Evolutionary conservation across 2,329 filamentous ascomycete species (phyloP).

Genomic region (Botryosphaeria agaves): DNA sequence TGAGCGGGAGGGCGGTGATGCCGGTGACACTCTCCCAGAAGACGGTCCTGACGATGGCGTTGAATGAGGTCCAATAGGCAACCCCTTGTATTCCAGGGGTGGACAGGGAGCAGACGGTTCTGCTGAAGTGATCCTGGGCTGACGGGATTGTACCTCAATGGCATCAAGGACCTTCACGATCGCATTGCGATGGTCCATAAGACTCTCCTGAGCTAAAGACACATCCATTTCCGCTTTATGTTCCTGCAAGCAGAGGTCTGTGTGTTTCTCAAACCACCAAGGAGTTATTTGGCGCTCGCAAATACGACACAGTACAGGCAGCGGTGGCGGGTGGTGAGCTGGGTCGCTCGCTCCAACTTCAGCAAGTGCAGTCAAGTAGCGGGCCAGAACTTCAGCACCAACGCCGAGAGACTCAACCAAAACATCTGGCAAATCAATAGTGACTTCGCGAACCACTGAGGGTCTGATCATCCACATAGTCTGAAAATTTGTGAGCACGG

Average conservation of each 20-base stretch:
- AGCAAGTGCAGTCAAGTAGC: conserved; percentile 77
- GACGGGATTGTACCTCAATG: conserved; percentile 60
- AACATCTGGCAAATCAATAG: conserved; percentile 78
- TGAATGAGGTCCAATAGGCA: conserved; percentile 64
- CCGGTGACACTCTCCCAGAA: conserved; percentile 52
- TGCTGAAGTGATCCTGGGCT: conserved; percentile 34
- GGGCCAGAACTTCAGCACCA: conserved; percentile 84
- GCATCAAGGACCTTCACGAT: conserved; percentile 94
- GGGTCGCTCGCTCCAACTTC: conserved; percentile 65
- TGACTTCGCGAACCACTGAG: conserved; percentile 78
- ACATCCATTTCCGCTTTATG: conserved; percentile 96
- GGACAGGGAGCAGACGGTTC: conserved; percentile 29
- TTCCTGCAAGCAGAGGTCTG: conserved; percentile 87
- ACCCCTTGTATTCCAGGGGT: conserved; percentile 70
- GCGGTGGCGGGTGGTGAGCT: conserved; percentile 59
- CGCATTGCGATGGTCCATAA: conserved; percentile 81
- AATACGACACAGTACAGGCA: conserved; percentile 82
- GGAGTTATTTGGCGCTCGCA: conserved; percentile 94
- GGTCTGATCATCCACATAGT: conserved; percentile 99
- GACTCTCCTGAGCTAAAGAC: conserved; percentile 80
- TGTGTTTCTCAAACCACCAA: conserved; percentile 99
- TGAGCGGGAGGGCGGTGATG: conserved; percentile 46
- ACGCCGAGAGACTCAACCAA: conserved; percentile 89
- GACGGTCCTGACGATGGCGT: conserved; percentile 51
- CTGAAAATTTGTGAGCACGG: conserved; percentile 28